phyloP scores from a whole-genome alignment of 1,139 yeast species.

The Sugiyamaella japonica region DNA sequence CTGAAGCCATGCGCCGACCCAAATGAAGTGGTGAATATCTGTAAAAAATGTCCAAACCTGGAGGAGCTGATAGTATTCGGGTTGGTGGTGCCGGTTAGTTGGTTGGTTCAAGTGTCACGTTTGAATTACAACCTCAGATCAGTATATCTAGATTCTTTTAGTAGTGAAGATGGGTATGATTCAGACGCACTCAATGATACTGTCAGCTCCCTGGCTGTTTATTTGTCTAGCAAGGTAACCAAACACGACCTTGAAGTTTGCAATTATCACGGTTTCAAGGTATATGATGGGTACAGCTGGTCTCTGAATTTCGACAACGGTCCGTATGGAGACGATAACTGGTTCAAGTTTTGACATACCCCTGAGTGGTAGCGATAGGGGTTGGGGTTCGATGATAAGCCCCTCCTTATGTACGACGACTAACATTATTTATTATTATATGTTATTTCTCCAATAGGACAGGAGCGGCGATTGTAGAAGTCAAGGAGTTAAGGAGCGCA shows the following conservation, averaged over 20 bases:
- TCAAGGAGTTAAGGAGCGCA: too few relatives aligned
- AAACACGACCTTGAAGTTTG: background rate
- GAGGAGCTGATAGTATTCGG: background rate
- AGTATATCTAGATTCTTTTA: background rate
- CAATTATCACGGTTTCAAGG: background rate
- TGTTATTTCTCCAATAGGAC: too few relatives aligned
- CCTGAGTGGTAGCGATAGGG: constrained; percentile 2
- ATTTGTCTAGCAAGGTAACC: background rate
- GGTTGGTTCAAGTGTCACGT: background rate
- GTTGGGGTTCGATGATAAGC: background rate
- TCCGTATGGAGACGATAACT: background rate
- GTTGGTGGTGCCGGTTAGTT: background rate
- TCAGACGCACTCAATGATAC: background rate
- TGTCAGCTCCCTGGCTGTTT: background rate
- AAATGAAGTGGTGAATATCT: background rate
- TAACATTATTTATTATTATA: too few relatives aligned
- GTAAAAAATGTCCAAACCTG: background rate
- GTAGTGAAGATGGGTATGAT: background rate
- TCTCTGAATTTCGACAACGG: background rate
- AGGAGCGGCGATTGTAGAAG: too few relatives aligned
- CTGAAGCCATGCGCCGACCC: background rate
- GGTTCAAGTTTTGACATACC: constrained; percentile 1
- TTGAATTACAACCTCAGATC: background rate
- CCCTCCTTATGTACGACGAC: background rate
- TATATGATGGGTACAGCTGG: background rate